Base-by-base conservation (phyloP, 345 rosid species). In the Eucalyptus pauciflora region DNA sequence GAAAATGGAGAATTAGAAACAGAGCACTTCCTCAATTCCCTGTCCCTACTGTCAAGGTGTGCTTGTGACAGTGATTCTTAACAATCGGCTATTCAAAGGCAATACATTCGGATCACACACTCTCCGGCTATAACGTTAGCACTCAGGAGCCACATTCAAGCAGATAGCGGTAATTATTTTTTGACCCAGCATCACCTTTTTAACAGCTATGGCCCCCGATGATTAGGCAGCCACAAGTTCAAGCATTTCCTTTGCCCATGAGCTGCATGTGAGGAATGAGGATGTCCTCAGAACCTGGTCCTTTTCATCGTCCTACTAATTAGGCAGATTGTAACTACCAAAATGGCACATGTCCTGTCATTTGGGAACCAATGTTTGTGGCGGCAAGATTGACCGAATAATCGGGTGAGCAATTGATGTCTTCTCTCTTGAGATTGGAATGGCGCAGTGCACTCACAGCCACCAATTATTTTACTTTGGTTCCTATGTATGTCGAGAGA, bases 391-490 rank as follows among this genome's bases (percentile, higher is more conserved):
- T 45, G 7, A 37, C 27, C 6, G 81, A 71, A 37, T 76, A 76
- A 41, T 18, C 8, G 14, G 83, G 46, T 76, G 83, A 76, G 48
- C 25, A 76, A 37, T 37, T 10, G 48, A 20, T 76, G 37, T 18
- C 4, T 37, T 37, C 48, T 20, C 83, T 37, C 46, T 33, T 71
- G 27, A 76, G 83, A 76, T 18, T 37, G 13, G 8, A 37, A 76
- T 37, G 41, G 83, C 2, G 1, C 5, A 0, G 0, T 18, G 5
- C 48, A 20, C 20, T 37, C 48, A 18, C 2, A 10, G 3, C 8
- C 48, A 41, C 8, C 2, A 3, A 1, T 6, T 76, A 37, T 18
- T 29, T 29, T 29, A 62, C 13, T 62, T 62, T 3, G 33, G 0
- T 13, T 62, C 1, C 17, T 6, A 29, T 29, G 69, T 62, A 29